Conservation (phyloP, 805 yeast species). For the Zygosaccharomyces kombuchaensis region DNA sequence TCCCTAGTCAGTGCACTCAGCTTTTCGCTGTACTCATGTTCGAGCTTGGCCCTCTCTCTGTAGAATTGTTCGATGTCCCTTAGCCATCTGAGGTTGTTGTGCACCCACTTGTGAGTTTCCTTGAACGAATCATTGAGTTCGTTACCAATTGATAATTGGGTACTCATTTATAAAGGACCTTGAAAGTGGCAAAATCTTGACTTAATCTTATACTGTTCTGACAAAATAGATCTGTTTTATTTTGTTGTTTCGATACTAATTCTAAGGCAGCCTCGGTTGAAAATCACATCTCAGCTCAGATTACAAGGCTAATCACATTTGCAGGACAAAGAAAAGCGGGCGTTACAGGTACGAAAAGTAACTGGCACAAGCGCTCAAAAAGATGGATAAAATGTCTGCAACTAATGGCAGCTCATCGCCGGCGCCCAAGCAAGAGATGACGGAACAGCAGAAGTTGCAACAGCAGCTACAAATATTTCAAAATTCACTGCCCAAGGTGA, state of each 20-base stretch:
- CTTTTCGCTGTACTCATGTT: conserved; percentile 73
- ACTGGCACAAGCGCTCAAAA: background rate
- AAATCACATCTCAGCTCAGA: background rate
- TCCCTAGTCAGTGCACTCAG: conserved; percentile 60
- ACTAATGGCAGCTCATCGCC: background rate
- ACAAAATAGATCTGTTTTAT: background rate
- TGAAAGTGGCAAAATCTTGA: background rate
- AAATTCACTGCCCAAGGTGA: conserved; percentile 43
- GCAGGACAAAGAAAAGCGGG: background rate
- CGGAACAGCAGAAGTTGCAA: conserved; percentile 26
- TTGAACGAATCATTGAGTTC: conserved; percentile 78
- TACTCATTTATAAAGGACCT: conserved; percentile 17
- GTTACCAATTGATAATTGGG: conserved; percentile 50
- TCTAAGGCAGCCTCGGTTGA: background rate
- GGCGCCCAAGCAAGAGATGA: conserved; percentile 10
- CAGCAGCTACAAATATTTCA: conserved; percentile 30
- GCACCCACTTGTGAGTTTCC: conserved; percentile 73
- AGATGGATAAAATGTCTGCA: conserved; percentile 5
- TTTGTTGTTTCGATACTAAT: background rate
- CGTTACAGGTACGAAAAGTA: background rate
- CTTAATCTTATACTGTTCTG: background rate
- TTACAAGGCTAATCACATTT: background rate
- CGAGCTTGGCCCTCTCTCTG: conserved; percentile 74
- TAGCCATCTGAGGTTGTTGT: conserved; percentile 68
- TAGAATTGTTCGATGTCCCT: conserved; percentile 78